A percentile compares a stretch with the other conserved stretches of the same genome.
Evolutionary conservation across 2,329 filamentous ascomycete genomes (phyloP).

Genomic region (Moelleriella libera): DNA sequence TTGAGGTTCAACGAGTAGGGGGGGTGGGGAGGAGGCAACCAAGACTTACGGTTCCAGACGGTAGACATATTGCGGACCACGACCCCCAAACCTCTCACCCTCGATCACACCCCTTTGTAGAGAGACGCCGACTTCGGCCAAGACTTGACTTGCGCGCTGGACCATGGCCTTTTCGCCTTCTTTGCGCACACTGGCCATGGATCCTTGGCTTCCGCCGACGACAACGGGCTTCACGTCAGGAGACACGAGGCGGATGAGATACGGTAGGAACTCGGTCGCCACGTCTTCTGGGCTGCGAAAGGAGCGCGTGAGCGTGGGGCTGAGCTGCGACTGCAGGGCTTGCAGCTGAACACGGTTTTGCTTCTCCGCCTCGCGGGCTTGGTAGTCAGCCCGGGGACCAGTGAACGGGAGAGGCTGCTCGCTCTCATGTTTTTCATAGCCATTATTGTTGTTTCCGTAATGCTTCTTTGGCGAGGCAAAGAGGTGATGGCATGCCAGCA

Average conservation of each 20-base stretch:
- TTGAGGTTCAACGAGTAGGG: too few species aligned
- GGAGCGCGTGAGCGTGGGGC: slow-evolving; percentile 55
- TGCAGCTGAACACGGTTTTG: slow-evolving; percentile 62
- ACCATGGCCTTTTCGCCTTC: slow-evolving; percentile 76
- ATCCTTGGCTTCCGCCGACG: slow-evolving; percentile 51
- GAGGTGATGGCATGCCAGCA: slow-evolving; percentile 80
- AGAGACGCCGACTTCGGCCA: slow-evolving; percentile 68
- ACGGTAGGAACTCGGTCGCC: slow-evolving; percentile 72
- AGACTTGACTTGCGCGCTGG: slow-evolving; percentile 61
- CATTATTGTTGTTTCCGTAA: slow-evolving; percentile 18
- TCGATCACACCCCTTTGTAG: slow-evolving; percentile 76
- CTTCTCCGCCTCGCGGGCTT: slow-evolving; percentile 68
- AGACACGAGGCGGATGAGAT: slow-evolving; percentile 67
- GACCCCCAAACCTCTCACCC: slow-evolving; percentile 41
- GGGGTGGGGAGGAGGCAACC: background rate
- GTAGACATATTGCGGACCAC: slow-evolving; percentile 66
- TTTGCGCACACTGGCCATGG: slow-evolving; percentile 74
- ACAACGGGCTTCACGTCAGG: slow-evolving; percentile 87
- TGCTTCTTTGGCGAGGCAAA: slow-evolving; percentile 61
- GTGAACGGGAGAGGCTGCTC: slow-evolving; percentile 57
- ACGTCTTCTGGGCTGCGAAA: slow-evolving; percentile 72
- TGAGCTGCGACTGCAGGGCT: slow-evolving; percentile 57
- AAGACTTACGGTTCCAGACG: slow-evolving; percentile 79
- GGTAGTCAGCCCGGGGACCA: slow-evolving; percentile 68
- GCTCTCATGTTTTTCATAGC: slow-evolving; percentile 30